Evolutionary conservation across 2,329 filamentous ascomycete genomes (phyloP), one percentile per base, ranked within the genome.

Genomic region (Zopfia rhizophila): DNA sequence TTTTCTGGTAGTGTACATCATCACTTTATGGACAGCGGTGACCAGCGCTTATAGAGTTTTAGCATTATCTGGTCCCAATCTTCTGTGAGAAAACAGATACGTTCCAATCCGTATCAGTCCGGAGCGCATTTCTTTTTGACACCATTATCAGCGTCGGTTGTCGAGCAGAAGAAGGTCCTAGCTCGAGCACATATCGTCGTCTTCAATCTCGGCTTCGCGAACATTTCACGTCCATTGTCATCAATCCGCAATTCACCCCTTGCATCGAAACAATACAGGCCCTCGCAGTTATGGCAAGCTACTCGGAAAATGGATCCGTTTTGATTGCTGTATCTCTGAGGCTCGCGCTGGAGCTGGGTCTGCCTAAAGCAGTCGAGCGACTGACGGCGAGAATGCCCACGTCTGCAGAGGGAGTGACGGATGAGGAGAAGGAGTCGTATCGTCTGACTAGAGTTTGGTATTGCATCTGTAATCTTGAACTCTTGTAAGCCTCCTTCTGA

Each of bases 131-230:
- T 12, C 66, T 83, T 0, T 76, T 83, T 35, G 78, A 80, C 51
- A 72, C 75, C 1, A 78, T 83, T 6, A 77, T 80, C 43, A 76
- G 78, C 2, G 74, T 81, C 17, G 81, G 80, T 2, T 80, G 78
- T 52, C 75, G 78, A 10, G 74, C 78, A 2, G 72, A 74, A n/a
- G 68, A 63, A 41, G 76, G 75, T 4, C 69, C 71, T 7, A 65
- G 70, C 13, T 75, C 75, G 1, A 44, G 64, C 0, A 63, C 61
- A 11, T 77, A 72, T 52, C 65, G 58, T 31, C 58, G 55, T n/a
- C 50, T 72, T 2, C 63, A 68, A 25, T 53, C 55, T n/a, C 50
- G 61, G 14, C 51, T 71, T 5, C 59, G 68, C 7, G 65, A 68
- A 23, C 74, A 77, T 43, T 48, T 78, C n/a, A 76, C 81, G 7